phyloP scores from a whole-genome alignment of 2,329 filamentous ascomycete species.

The Thelonectria olida region DNA sequence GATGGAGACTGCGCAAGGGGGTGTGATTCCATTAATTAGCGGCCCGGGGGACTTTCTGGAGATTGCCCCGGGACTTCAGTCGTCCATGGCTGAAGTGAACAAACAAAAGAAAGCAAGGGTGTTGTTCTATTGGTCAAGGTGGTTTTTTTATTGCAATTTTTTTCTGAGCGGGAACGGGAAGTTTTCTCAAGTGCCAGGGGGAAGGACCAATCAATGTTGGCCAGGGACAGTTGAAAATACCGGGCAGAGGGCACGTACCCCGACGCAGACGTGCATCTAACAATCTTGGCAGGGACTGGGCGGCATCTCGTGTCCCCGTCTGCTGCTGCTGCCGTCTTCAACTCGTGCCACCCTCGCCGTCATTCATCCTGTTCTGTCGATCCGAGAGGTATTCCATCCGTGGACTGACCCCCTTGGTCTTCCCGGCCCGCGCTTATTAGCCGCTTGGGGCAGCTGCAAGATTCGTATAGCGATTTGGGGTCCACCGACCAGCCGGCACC shows the following conservation, averaged over 20 bases:
- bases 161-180: slow-evolving; percentile 14
- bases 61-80: neutral
- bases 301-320: too few relatives aligned
- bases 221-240: slow-evolving; percentile 22
- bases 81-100: slow-evolving; percentile 5
- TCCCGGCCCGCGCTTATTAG: slow-evolving; percentile 5
- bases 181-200: slow-evolving; percentile 17
- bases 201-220: slow-evolving; percentile 29
- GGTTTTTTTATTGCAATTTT: slow-evolving; percentile 4
- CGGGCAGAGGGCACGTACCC: too few relatives aligned
- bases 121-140: slow-evolving; percentile 38
- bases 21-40: too few relatives aligned
- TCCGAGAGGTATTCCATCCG: too few relatives aligned
- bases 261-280: too few relatives aligned
- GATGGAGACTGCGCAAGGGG: neutral
- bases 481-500: neutral
- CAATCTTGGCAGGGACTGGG: too few relatives aligned
- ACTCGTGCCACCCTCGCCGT: too few relatives aligned
- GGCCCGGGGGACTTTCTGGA: neutral
- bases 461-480: slow-evolving; percentile 33
- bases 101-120: slow-evolving; percentile 40
- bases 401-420: neutral
- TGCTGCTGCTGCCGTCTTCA: too few relatives aligned
- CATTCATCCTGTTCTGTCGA: too few relatives aligned
- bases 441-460: slow-evolving; percentile 20